Percentiles rank a stretch among this genome's conserved stretches.
Conservation (phyloP, 2,329 filamentous ascomycete genomes). For the Fusarium sp. region DNA sequence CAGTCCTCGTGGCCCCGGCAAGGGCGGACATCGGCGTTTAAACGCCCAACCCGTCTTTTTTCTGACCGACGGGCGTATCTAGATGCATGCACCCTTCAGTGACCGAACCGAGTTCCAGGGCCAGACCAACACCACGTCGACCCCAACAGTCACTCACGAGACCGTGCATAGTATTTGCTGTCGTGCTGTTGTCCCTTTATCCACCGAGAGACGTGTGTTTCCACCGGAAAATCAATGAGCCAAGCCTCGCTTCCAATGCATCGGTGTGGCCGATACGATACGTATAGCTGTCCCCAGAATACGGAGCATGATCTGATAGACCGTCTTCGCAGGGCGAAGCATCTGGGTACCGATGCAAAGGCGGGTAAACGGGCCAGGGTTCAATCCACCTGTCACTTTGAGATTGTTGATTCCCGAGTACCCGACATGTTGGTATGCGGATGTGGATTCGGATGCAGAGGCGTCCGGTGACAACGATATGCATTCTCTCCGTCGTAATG, state of each 20-base stretch:
- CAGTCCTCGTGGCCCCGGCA: conserved; percentile 7
- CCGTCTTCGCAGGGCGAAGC: neutral
- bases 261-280: conserved; percentile 19
- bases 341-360: conserved; percentile 7
- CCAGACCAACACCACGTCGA: neutral
- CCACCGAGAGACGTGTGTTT: neutral
- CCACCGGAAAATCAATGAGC: conserved; percentile 29
- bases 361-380: neutral
- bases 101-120: neutral
- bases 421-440: neutral
- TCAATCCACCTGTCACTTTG: neutral
- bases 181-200: neutral
- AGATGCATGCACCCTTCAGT: neutral
- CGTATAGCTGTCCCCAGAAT: neutral
- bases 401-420: neutral
- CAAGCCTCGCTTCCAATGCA: conserved; percentile 14
- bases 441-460: conserved; percentile 7
- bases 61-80: conserved; percentile 9
- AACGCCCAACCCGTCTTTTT: conserved; percentile 24
- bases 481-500: conserved; percentile 28
- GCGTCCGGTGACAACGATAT: conserved; percentile 17
- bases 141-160: neutral
- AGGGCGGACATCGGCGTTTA: conserved; percentile 14
- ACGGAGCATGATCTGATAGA: conserved; percentile 25
- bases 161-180: neutral